phyloP scores from a whole-genome alignment of 2,329 filamentous ascomycete genomes.

The Alternaria rosae region DNA sequence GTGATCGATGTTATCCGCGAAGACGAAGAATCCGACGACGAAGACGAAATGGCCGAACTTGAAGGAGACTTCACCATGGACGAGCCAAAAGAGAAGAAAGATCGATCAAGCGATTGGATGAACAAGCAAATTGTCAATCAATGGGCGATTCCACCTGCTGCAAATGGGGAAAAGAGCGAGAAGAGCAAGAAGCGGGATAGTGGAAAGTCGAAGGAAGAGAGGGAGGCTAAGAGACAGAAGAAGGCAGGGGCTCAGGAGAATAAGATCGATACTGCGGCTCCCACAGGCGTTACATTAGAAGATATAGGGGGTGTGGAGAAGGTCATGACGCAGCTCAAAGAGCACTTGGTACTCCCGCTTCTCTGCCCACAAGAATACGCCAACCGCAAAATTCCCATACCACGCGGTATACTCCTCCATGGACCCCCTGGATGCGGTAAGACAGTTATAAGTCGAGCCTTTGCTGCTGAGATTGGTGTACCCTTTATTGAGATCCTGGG shows the following conservation, averaged over 20 bases:
- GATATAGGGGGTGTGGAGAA: conserved; percentile 81
- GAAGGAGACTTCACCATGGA: conserved; percentile 48
- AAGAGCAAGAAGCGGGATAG: conserved; percentile 55
- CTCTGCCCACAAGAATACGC: conserved; percentile 71
- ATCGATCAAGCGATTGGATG: conserved; percentile 62
- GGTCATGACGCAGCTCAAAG: conserved; percentile 72
- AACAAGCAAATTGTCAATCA: conserved; percentile 70
- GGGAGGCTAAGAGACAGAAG: conserved; percentile 71
- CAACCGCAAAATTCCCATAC: conserved; percentile 71
- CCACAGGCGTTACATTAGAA: conserved; percentile 70
- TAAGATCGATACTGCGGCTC: conserved; percentile 68
- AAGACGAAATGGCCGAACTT: conserved; percentile 60
- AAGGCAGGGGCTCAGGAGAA: conserved; percentile 42
- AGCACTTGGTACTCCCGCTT: conserved; percentile 77
- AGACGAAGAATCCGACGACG: conserved; percentile 61
- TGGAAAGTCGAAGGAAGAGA: conserved; percentile 67
- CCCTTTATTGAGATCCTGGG: conserved; percentile 84
- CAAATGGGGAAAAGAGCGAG: conserved; percentile 40
- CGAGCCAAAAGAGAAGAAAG: conserved; percentile 28
- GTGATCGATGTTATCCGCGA: conserved; percentile 76
- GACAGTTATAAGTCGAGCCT: conserved; percentile 81
- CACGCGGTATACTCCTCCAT: conserved; percentile 78
- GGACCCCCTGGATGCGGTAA: conserved; percentile 88
- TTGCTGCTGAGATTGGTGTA: conserved; percentile 76
- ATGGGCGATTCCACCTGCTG: conserved; percentile 55